These are phyloP conservation scores for Entomortierella parvispora DNA, from an alignment of 192 early-diverging fungal species.

Conservation along the genomic window DNA sequence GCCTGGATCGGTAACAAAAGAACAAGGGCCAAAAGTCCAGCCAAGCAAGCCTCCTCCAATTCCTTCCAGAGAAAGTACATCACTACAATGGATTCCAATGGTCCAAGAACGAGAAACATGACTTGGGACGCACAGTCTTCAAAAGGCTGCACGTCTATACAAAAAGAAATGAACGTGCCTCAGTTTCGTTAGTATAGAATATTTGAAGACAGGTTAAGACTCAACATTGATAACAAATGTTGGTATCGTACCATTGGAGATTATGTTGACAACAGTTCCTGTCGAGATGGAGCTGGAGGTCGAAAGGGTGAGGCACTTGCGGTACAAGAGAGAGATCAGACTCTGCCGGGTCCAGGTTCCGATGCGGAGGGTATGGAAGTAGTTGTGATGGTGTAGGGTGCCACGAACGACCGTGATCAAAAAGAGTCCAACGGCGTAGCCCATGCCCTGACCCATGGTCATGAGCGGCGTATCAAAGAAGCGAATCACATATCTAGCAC, in stretches of 20 bases:
- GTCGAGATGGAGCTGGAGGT: conserved; percentile 35
- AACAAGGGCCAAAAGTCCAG: conserved; percentile 8
- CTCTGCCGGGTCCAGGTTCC: conserved; percentile 10
- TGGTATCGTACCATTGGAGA: conserved; percentile 46
- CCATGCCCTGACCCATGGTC: conserved; percentile 14
- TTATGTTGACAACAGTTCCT: conserved; percentile 38
- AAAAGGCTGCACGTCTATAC: conserved; percentile 19
- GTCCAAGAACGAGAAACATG: conserved; percentile 16
- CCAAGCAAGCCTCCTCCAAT: conserved; percentile 9
- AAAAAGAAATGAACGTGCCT: neutral
- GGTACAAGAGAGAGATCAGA: conserved; percentile 35
- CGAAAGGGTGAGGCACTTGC: conserved; percentile 32
- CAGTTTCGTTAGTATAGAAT: too few relatives aligned
- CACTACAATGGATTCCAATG: conserved; percentile 4
- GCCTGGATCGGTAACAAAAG: conserved; percentile 7
- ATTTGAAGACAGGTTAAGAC: conserved; percentile 3
- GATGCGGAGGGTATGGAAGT: conserved; percentile 13
- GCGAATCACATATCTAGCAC: conserved; percentile 23
- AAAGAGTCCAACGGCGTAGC: conserved; percentile 13
- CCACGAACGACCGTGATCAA: conserved; percentile 17
- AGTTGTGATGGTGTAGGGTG: conserved; percentile 17
- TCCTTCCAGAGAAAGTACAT: conserved; percentile 23
- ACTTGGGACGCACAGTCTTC: conserved; percentile 11
- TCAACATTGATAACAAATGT: neutral
- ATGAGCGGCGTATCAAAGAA: conserved; percentile 13